Evolutionary conservation across 2,329 filamentous ascomycete species (phyloP).

Genomic region (Pseudogymnoascus sp.): DNA sequence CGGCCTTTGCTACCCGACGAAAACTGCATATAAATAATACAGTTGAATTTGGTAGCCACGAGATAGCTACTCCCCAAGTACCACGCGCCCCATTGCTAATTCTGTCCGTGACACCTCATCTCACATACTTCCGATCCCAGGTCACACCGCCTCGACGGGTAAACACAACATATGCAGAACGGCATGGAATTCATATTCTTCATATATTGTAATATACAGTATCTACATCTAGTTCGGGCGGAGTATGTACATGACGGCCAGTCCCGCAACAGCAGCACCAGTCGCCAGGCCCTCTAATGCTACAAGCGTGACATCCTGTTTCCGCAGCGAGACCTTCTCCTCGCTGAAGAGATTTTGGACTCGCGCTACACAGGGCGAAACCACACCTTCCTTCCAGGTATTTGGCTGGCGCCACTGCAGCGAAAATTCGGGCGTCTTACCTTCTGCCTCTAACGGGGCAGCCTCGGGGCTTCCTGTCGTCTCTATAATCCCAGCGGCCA

Average conservation of each 20-base stretch:
- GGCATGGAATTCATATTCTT: conserved; percentile 8
- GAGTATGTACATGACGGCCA: conserved; percentile 24
- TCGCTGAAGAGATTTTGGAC: conserved; percentile 57
- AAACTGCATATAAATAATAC: neutral
- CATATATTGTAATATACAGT: conserved; percentile 8
- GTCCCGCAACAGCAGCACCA: conserved; percentile 52
- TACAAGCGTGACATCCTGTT: conserved; percentile 62
- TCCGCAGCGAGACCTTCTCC: conserved; percentile 51
- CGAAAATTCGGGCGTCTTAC: conserved; percentile 19
- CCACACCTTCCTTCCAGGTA: conserved; percentile 12
- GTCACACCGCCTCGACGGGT: neutral
- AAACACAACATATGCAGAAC: neutral
- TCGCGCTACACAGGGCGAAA: conserved; percentile 39
- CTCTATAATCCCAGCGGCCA: conserved; percentile 17
- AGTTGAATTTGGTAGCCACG: neutral
- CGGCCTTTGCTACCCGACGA: neutral
- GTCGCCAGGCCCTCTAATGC: conserved; percentile 57
- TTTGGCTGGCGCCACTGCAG: conserved; percentile 16
- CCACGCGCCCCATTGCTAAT: neutral
- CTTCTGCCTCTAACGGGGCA: conserved; percentile 10
- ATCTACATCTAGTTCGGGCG: conserved; percentile 15
- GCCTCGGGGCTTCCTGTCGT: conserved; percentile 10
- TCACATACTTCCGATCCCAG: neutral
- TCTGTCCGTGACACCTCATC: neutral
- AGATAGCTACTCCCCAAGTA: neutral